Base-by-base conservation (phyloP, 805 yeast species). In the Lipomyces orientalis region DNA sequence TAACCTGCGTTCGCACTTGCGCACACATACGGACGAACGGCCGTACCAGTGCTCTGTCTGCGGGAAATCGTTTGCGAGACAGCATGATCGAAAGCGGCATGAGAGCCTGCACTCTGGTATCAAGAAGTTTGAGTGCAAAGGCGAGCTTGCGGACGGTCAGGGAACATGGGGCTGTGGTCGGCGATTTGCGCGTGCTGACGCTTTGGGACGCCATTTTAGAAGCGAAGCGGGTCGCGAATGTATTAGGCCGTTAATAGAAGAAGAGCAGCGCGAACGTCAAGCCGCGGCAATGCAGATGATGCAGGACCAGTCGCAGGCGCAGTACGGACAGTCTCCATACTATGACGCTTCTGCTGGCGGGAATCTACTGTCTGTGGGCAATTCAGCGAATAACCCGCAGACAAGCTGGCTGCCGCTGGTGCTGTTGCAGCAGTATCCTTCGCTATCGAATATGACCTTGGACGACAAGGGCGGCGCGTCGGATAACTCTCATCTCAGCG, bases 1-100 rank as follows among this genome's bases (percentile, higher is more conserved):
- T 78, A 95, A 95, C 76, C 81, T 94, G 72, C 91, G 94, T 73
- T 91, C 97, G 0, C 99, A 94, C 79, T 81, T 90, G 75, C 82
- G 97, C 66, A 94, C 98, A 0, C 99, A 90, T 76, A 87, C 91
- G 4, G 83, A 84, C 59, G 93, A 88, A 60, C 85, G 88, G 65
- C 95, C 95, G 5, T 89, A 81, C 78, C 83, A 83, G 58, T 90
- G 95, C 75, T 77, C 84, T 22, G 81, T 82, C 64, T 90, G 95
- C 76, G 81, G 84, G 22, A 87, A 88, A 75, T 85, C 87, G 9
- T 90, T 90, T 81, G 93, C 94, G 2, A 81, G 95, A 25, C 87
- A 88, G 64, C 94, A 90, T 74, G 95, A 90, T 76, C 82, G 89
- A 64, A 88, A 88, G 73, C 83, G 95, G 60, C 95, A 90, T 76